Evolutionary conservation across 345 rosid genomes (phyloP).

Genomic region (Eutrema heterophyllum): DNA sequence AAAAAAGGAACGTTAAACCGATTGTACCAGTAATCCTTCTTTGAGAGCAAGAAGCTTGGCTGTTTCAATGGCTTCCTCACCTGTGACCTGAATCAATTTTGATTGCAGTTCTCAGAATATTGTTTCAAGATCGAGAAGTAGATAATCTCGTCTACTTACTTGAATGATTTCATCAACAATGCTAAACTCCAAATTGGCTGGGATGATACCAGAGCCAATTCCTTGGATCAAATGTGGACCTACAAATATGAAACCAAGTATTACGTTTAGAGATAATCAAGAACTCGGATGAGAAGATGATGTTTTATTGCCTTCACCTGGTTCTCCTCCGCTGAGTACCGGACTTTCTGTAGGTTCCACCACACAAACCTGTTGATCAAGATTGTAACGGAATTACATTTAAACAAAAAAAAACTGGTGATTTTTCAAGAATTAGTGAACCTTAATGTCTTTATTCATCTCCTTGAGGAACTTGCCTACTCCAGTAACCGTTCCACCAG

Average conservation of each 20-base stretch:
- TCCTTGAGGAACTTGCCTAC: conserved; percentile 65
- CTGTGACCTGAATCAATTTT: conserved; percentile 32
- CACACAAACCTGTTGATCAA: conserved; percentile 20
- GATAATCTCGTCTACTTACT: conserved; percentile 35
- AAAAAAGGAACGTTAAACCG: not conserved
- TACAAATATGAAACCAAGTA: not conserved
- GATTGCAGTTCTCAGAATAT: not conserved
- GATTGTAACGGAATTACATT: not conserved
- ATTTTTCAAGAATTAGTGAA: not conserved
- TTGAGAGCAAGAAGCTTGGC: conserved; percentile 49
- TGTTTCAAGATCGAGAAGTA: not conserved
- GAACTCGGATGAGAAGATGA: not conserved
- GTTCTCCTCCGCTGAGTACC: conserved; percentile 31
- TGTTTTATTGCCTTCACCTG: conserved; percentile 12
- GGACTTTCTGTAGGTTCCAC: conserved; percentile 33
- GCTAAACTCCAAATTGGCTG: conserved; percentile 62
- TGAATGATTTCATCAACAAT: conserved; percentile 69
- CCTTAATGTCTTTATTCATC: conserved; percentile 56
- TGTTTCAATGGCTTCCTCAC: conserved; percentile 50
- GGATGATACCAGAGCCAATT: conserved; percentile 76
- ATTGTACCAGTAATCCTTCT: conserved; percentile 50
- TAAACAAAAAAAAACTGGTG: too few species aligned
- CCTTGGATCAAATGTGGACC: conserved; percentile 62
- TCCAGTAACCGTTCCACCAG: conserved; percentile 64
- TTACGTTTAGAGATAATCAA: not conserved